Percentiles rank a stretch among this genome's conserved stretches.
Conservation (phyloP, 1,284 basidiomycete genomes). For the Cryptococcus floricola region DNA sequence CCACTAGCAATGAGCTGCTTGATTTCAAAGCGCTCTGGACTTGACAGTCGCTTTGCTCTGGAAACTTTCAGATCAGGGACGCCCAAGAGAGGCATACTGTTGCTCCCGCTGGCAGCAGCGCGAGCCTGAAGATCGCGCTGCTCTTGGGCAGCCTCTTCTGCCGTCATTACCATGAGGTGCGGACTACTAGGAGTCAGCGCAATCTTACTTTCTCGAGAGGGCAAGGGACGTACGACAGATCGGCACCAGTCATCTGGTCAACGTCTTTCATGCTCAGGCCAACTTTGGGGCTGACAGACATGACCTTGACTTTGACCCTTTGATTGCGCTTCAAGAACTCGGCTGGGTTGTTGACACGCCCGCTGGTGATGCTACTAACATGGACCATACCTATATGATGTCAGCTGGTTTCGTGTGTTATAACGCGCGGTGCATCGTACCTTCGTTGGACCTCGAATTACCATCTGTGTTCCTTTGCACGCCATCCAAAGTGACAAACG, state of each 20-base stretch:
- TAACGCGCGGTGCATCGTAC: background rate
- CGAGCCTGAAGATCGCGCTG: conserved; percentile 52
- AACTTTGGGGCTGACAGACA: conserved; percentile 77
- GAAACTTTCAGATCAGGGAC: conserved; percentile 62
- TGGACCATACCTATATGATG: conserved; percentile 78
- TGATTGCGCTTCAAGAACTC: conserved; percentile 83
- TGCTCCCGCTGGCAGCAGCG: conserved; percentile 57
- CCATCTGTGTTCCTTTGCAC: conserved; percentile 81
- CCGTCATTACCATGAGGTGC: conserved; percentile 86
- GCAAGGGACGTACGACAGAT: conserved; percentile 55
- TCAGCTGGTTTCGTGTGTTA: background rate
- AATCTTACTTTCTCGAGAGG: background rate
- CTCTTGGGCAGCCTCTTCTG: conserved; percentile 79
- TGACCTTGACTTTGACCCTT: conserved; percentile 88
- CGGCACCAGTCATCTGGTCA: conserved; percentile 82
- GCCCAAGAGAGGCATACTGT: conserved; percentile 49
- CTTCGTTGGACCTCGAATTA: conserved; percentile 47
- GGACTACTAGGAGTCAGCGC: conserved; percentile 50
- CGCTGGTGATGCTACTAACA: conserved; percentile 79
- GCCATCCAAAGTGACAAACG: conserved; percentile 86
- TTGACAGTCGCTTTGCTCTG: conserved; percentile 83
- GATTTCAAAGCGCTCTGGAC: conserved; percentile 98
- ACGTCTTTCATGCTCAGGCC: conserved; percentile 97
- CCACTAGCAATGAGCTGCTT: conserved; percentile 98
- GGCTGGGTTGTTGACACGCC: conserved; percentile 76